These are phyloP conservation scores for Alisma plantagoaquatica DNA, from an alignment of 106 monocot genomes.

Conservation along the genomic window DNA sequence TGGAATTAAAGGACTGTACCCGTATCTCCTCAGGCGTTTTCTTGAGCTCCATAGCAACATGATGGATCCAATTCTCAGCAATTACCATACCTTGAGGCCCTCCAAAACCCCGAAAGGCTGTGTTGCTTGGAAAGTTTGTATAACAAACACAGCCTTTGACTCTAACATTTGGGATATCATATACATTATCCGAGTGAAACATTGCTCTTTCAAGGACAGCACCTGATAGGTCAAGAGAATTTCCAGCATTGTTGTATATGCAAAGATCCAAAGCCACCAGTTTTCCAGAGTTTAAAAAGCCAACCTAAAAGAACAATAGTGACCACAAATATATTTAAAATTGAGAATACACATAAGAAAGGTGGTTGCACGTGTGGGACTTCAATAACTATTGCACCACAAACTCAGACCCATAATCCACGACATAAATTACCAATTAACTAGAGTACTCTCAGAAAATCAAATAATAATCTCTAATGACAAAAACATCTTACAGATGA, in stretches of 20 bases:
- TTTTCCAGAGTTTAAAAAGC: conserved; percentile 78
- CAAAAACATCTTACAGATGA: too few relatives aligned
- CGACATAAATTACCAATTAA: too few relatives aligned
- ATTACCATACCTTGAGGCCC: conserved; percentile 95
- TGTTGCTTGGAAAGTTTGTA: conserved; percentile 94
- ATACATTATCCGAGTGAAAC: conserved; percentile 88
- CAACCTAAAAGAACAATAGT: conserved; percentile 42
- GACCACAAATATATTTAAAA: background rate
- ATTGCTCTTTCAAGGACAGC: conserved; percentile 86
- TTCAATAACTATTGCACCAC: too few relatives aligned
- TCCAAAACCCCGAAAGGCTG: conserved; percentile 97
- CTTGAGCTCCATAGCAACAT: conserved; percentile 64
- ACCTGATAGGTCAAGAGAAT: conserved; percentile 73
- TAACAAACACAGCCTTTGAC: conserved; percentile 70
- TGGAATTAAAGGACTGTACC: conserved; percentile 19
- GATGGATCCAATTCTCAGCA: conserved; percentile 92
- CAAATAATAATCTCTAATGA: too few relatives aligned
- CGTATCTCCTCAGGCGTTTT: conserved; percentile 86
- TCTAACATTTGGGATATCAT: conserved; percentile 71
- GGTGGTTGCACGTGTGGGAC: too few relatives aligned
- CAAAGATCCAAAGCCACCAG: conserved; percentile 83
- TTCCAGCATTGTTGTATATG: conserved; percentile 88
- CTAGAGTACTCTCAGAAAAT: too few relatives aligned
- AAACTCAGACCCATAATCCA: too few relatives aligned
- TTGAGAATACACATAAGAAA: background rate